A percentile compares a stretch with the other conserved stretches of the same genome.
Conservation (phyloP, 2,329 filamentous ascomycete genomes). For the Penicillium thymicola region DNA sequence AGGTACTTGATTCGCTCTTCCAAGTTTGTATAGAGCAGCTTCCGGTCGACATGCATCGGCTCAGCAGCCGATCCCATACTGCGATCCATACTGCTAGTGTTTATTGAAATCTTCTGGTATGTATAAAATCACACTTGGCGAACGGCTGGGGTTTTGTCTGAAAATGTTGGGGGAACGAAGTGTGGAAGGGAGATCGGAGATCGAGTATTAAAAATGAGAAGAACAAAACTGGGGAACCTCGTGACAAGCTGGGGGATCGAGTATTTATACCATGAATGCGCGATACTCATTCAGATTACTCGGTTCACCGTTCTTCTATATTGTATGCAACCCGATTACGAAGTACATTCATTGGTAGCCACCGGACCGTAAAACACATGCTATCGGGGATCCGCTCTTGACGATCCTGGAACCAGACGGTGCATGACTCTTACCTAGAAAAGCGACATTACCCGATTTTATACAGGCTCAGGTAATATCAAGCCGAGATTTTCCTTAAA, state of each 20-base stretch:
- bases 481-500: neutral
- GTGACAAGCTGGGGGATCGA: slow-evolving; percentile 12
- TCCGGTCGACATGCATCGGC: slow-evolving; percentile 62
- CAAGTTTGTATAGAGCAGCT: slow-evolving; percentile 68
- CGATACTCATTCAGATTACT: neutral
- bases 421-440: slow-evolving; percentile 9
- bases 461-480: slow-evolving; percentile 4
- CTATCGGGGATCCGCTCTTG: neutral
- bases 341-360: neutral
- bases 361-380: neutral
- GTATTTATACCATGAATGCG: slow-evolving; percentile 15
- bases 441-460: slow-evolving; percentile 6
- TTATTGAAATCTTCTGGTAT: neutral
- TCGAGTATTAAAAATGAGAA: slow-evolving; percentile 1
- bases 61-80: slow-evolving; percentile 10
- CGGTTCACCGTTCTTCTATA: neutral
- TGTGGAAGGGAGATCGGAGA: neutral
- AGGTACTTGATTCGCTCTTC: slow-evolving; percentile 69
- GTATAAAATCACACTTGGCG: neutral
- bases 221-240: slow-evolving; percentile 13
- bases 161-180: neutral
- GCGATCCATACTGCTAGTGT: slow-evolving; percentile 15
- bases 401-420: neutral
- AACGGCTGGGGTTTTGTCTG: neutral
- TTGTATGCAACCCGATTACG: neutral